phyloP scores from a whole-genome alignment of 306 rosid genomes.

The Cucumis melo region DNA sequence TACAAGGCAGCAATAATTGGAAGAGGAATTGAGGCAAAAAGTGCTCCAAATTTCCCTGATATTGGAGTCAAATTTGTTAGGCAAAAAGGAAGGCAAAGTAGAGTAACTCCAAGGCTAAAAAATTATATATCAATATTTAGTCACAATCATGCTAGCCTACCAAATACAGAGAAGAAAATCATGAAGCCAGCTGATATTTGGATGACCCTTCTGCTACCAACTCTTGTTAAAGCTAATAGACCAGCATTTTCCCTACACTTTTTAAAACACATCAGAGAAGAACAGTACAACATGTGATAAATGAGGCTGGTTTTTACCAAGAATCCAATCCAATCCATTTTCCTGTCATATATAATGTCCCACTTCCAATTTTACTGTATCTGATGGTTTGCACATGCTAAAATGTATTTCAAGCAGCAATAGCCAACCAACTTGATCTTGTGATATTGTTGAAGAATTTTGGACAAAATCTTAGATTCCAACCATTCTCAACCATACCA shows the following conservation, averaged over 20 bases:
- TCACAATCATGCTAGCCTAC: conserved; percentile 18
- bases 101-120: neutral
- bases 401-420: neutral
- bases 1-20: conserved; percentile 72
- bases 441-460: neutral
- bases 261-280: neutral
- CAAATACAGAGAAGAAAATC: conserved; percentile 75
- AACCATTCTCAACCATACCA: neutral
- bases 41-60: conserved; percentile 66
- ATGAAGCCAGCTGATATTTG: conserved; percentile 76
- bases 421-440: neutral
- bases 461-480: neutral
- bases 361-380: neutral
- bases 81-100: neutral
- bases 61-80: neutral
- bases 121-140: neutral
- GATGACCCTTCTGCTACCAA: conserved; percentile 80
- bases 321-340: neutral
- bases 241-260: conserved; percentile 56
- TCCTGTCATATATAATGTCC: neutral
- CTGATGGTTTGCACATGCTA: neutral
- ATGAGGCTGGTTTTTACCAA: neutral
- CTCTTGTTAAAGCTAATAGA: conserved; percentile 66
- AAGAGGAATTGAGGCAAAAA: conserved; percentile 63
- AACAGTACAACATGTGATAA: neutral